A percentile compares a stretch with the other conserved stretches of the same genome.
These are phyloP conservation scores for Blastocrithidia nonstop DNA, from an alignment of 208 protist species.

Conservation along the genomic window DNA sequence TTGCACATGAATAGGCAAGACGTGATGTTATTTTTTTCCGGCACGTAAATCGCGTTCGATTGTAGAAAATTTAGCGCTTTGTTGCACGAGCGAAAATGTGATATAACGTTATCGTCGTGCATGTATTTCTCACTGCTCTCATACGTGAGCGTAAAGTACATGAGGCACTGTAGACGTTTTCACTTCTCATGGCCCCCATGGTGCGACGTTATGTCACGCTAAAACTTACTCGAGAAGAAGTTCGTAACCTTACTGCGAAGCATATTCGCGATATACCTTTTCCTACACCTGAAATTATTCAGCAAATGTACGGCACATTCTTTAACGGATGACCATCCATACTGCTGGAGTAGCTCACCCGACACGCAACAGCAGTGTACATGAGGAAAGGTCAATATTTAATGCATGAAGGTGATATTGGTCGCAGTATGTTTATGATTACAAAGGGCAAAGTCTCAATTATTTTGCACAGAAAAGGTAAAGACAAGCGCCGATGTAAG, in stretches of 20 bases:
- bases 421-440: slow-evolving; percentile 81
- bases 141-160: slow-evolving; percentile 61
- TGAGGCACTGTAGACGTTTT: slow-evolving; percentile 55
- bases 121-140: slow-evolving; percentile 72
- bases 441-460: slow-evolving; percentile 50
- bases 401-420: slow-evolving; percentile 82
- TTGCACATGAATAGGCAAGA: slow-evolving; percentile 13
- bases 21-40: slow-evolving; percentile 39
- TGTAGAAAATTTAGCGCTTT: slow-evolving; percentile 30
- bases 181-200: slow-evolving; percentile 48
- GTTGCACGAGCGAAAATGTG: slow-evolving; percentile 34
- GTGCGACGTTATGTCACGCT: slow-evolving; percentile 32
- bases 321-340: slow-evolving; percentile 60
- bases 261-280: slow-evolving; percentile 64
- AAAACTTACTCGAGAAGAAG: slow-evolving; percentile 11
- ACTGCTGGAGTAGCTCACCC: slow-evolving; percentile 50
- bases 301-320: slow-evolving; percentile 71
- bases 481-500: slow-evolving; percentile 56
- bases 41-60: slow-evolving; percentile 36
- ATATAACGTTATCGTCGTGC: slow-evolving; percentile 60
- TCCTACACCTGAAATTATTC: slow-evolving; percentile 55
- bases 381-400: slow-evolving; percentile 47
- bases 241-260: slow-evolving; percentile 18
- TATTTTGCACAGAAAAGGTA: slow-evolving; percentile 45
- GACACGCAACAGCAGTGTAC: slow-evolving; percentile 42